Conservation (phyloP, 805 yeast genomes). For the Brettanomyces sp. region DNA sequence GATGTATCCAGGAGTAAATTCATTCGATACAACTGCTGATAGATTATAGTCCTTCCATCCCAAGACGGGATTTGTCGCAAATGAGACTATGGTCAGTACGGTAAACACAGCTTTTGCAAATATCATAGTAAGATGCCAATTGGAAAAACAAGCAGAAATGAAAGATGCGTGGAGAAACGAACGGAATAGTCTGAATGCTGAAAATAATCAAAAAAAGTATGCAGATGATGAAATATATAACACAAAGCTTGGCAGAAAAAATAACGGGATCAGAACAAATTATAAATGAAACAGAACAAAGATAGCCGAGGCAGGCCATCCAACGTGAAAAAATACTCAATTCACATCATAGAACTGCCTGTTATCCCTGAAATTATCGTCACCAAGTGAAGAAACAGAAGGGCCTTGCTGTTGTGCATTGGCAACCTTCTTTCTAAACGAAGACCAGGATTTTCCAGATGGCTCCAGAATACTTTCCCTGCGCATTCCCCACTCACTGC, state of each 20-base stretch:
- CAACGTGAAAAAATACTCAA: conserved; percentile 3
- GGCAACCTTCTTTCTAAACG: not conserved
- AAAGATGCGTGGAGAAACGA: too few species aligned
- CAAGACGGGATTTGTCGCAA: too few species aligned
- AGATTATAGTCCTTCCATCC: too few species aligned
- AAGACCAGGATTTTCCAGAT: not conserved
- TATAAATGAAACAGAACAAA: not conserved
- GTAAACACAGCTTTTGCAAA: too few species aligned
- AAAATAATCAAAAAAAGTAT: too few species aligned
- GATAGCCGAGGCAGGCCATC: not conserved
- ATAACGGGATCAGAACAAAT: not conserved
- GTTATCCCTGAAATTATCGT: conserved; percentile 20
- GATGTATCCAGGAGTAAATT: not conserved
- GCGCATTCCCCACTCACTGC: not conserved
- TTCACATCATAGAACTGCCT: conserved; percentile 20
- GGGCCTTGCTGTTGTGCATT: conserved; percentile 10
- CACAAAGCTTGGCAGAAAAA: too few species aligned
- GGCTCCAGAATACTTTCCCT: not conserved
- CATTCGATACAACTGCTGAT: too few species aligned
- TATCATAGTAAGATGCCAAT: not conserved
- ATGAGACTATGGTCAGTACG: too few species aligned
- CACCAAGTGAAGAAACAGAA: conserved; percentile 18
- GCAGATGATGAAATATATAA: too few species aligned
- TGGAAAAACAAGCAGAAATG: not conserved
- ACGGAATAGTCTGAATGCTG: too few species aligned